Percentiles rank a stretch among this genome's conserved stretches.
These are phyloP conservation scores for Fusarium coffeatum DNA, from an alignment of 2,329 filamentous ascomycete species.

Conservation along the genomic window DNA sequence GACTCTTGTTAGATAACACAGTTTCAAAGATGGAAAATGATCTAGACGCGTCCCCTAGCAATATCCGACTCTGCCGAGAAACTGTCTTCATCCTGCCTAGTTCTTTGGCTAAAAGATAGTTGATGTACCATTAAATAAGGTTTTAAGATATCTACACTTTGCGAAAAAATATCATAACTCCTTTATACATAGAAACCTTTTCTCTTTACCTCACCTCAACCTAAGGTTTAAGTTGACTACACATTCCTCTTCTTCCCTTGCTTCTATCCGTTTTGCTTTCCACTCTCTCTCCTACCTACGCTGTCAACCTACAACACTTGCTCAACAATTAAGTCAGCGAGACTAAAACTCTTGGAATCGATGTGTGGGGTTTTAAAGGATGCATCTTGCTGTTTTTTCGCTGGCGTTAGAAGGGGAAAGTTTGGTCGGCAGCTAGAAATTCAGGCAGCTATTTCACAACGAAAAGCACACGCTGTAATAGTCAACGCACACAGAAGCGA, in stretches of 20 bases:
- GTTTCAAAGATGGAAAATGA: too few relatives aligned
- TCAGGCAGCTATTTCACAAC: background rate
- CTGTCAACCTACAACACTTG: background rate
- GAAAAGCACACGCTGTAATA: fast-evolving
- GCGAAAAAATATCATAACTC: background rate
- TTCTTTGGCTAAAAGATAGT: too few relatives aligned
- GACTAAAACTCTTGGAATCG: background rate
- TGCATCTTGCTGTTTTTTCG: background rate
- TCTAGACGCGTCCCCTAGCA: too few relatives aligned
- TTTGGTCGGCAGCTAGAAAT: too few relatives aligned
- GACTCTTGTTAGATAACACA: too few relatives aligned
- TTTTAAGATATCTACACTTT: background rate
- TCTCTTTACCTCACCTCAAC: background rate
- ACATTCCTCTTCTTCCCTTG: fast-evolving
- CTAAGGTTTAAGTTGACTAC: background rate
- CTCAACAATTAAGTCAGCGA: background rate
- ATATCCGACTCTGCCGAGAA: too few relatives aligned
- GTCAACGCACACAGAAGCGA: background rate
- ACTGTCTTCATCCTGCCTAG: too few relatives aligned
- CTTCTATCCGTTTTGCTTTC: background rate
- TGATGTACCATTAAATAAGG: background rate
- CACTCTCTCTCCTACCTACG: background rate
- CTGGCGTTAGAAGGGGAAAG: background rate
- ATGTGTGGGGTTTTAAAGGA: fast-evolving
- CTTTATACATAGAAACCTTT: too few relatives aligned